Evolutionary conservation across 2,329 filamentous ascomycete species (phyloP), one percentile per base, ranked within the genome.

Genomic region (Colletotrichum sp.): DNA sequence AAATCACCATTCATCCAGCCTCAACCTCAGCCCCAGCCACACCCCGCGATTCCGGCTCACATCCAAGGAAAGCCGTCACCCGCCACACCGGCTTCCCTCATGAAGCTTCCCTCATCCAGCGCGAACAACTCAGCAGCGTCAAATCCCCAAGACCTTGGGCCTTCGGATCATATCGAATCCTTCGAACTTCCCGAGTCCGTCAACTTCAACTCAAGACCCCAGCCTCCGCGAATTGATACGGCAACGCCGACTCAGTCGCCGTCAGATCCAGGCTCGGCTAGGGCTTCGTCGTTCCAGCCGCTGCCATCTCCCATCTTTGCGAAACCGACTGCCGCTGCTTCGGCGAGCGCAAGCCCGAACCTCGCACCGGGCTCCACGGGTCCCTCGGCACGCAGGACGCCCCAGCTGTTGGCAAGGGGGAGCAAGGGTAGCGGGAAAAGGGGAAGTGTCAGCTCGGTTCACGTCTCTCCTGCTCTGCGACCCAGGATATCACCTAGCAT

Each of bases 401-500:
- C 91, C 1, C 87, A 89, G 70, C 83, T 91, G 65, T 88, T 90
- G 5, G 88, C 91, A 10, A 89, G 92, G 43, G 87, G 87, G 28
- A 88, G 87, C 76, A 94, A 94, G 81, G 48, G 73, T 21, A n/a
- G 43, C n/a, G 43, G 43, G 34, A 97, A 96, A 84, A 90, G 95
- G 75, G 86, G 89, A 24, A 96, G 94, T 79, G 88, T 92, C 32
- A 91, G 90, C 80, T 95, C 94, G 3, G 91, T 93, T 8, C 92
- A 96, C n/a, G 91, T 94, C 12, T 98, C 96, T 56, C 96, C 97
- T 8, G 96, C 96, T 18, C 85, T 98, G 43, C 89, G 95, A 32
- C 97, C 97, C 3, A 94, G 92, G 83, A 98, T 98, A 77, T 98
- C 96, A 30, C 97, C 96, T 5, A 98, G 92, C 83, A 98, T 99